Base-by-base conservation (phyloP, 352 stramenopile species). In the Thalassiosira exigua region DNA sequence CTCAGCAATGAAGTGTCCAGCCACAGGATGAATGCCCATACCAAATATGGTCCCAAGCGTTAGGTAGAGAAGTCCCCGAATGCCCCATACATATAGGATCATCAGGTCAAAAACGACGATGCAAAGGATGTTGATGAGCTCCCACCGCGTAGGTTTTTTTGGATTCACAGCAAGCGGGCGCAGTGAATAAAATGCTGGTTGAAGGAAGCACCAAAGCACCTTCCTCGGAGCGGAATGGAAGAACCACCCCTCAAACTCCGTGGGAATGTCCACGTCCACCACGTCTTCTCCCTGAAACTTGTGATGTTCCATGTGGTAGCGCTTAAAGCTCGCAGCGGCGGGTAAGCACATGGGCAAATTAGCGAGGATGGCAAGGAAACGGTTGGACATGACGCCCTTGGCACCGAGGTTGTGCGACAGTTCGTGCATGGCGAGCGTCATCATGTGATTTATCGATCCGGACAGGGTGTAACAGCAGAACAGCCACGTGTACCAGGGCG, bases 221-320 rank as follows among this genome's bases (percentile, higher is more conserved):
- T 98, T 98, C 57, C 89, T 87, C 46, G 93, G 27, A 61, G 90
- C 95, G 7, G 65, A 85, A 57, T 93, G 82, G 82, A 98, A 96
- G 59, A 98, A 91, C 59, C 94, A 90, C 46, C 87, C 95, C 82
- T 99, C 97, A 11, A 93, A 66, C 2, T 91, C 74, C 0, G 95
- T 98, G 0, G 97, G 96, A 32, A 99, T 92, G 71, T 99, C 97
- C 4, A 97, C 91, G 82, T 99, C 96, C 11, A 98, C 84, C 57
- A 92, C 91, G 53, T 98, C 91, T 41, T 96, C 94, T 53, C 96
- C 96, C 85, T 98, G 95, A 82, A 97, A 98, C 22, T 95, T 93
- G 87, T 98, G 97, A 91, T 99, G 97, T 73, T 98, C 96, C 82
- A 98, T 94, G 86, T 99, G 97, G 88, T 99, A 99, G 9, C 95